These are phyloP conservation scores for Debaryomyces sp. DNA, from an alignment of 1,139 yeast genomes.

Conservation along the genomic window DNA sequence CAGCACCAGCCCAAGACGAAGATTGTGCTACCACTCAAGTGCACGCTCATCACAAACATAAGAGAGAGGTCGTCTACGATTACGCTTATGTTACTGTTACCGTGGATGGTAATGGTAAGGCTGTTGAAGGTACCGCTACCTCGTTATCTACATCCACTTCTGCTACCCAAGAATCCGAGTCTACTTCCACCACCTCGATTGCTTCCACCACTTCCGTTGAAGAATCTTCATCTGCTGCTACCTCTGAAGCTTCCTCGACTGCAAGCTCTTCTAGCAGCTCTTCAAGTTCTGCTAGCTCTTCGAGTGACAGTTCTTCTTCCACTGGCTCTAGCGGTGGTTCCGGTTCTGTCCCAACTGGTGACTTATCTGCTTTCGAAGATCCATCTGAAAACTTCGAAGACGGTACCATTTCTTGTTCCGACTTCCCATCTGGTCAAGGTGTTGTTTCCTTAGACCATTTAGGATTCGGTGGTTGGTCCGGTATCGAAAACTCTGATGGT, in stretches of 20 bases:
- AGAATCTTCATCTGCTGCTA: slow-evolving; percentile 13
- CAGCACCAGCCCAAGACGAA: slow-evolving; percentile 38
- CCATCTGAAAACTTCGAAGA: slow-evolving; percentile 62
- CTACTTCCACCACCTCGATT: slow-evolving; percentile 14
- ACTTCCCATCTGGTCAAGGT: slow-evolving; percentile 75
- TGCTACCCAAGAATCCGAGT: slow-evolving; percentile 7
- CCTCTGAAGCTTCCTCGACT: slow-evolving; percentile 13
- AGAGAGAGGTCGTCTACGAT: slow-evolving; percentile 42
- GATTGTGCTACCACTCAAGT: slow-evolving; percentile 43
- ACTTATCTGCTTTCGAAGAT: slow-evolving; percentile 51
- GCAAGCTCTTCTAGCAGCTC: slow-evolving; percentile 15
- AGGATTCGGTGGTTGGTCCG: slow-evolving; percentile 75
- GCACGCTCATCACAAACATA: slow-evolving; percentile 48
- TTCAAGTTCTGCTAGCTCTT: slow-evolving; percentile 15
- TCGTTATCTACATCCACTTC: slow-evolving; percentile 13
- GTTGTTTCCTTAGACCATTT: slow-evolving; percentile 59
- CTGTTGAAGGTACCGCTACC: slow-evolving; percentile 21
- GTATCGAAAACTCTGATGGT: slow-evolving; percentile 65
- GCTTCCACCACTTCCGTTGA: slow-evolving; percentile 12
- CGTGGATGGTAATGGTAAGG: slow-evolving; percentile 39
- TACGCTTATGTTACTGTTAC: slow-evolving; percentile 48
- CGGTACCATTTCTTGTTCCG: slow-evolving; percentile 61
- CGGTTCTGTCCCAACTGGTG: slow-evolving; percentile 52
- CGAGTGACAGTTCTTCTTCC: slow-evolving; percentile 17
- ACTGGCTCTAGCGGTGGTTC: slow-evolving; percentile 13